Percentiles rank a stretch among this genome's conserved stretches.
These are phyloP conservation scores for Suillus discolor DNA, from an alignment of 768 basidiomycete species.

Conservation along the genomic window DNA sequence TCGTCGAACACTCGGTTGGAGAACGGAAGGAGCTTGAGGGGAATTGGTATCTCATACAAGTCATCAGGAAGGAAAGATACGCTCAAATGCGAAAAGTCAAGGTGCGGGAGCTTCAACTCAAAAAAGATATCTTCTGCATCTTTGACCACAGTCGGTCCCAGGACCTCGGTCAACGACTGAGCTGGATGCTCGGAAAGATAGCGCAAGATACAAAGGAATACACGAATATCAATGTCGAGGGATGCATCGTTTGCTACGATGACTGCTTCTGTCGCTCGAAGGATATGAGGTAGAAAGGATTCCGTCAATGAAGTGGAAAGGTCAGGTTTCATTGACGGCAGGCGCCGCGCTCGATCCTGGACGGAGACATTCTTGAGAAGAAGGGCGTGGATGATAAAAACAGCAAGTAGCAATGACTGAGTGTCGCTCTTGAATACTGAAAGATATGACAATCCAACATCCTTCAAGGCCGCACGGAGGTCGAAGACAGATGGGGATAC, in stretches of 20 bases:
- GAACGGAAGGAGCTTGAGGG: slow-evolving; percentile 39
- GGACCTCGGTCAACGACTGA: slow-evolving; percentile 26
- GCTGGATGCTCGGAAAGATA: slow-evolving; percentile 31
- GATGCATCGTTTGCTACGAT: slow-evolving; percentile 23
- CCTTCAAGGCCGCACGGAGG: neutral
- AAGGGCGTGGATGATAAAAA: slow-evolving; percentile 42
- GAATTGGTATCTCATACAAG: neutral
- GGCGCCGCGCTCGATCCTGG: slow-evolving; percentile 42
- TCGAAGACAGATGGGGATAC: neutral
- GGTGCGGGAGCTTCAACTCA: slow-evolving; percentile 18
- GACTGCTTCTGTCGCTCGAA: slow-evolving; percentile 33
- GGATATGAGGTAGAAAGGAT: slow-evolving; percentile 43
- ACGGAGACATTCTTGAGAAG: slow-evolving; percentile 41
- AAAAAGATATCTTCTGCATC: slow-evolving; percentile 27
- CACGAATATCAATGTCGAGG: slow-evolving; percentile 55
- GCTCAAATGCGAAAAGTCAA: slow-evolving; percentile 23
- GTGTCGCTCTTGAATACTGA: neutral
- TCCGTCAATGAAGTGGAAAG: slow-evolving; percentile 36
- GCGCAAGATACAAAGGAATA: slow-evolving; percentile 49
- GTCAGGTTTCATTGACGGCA: slow-evolving; percentile 25
- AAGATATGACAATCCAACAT: neutral
- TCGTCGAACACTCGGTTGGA: slow-evolving; percentile 44
- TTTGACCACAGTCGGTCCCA: slow-evolving; percentile 30
- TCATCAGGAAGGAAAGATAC: slow-evolving; percentile 21
- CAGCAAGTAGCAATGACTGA: slow-evolving; percentile 31